These are phyloP conservation scores for Termitomyces sp. DNA, from an alignment of 768 basidiomycete genomes.

Conservation along the genomic window DNA sequence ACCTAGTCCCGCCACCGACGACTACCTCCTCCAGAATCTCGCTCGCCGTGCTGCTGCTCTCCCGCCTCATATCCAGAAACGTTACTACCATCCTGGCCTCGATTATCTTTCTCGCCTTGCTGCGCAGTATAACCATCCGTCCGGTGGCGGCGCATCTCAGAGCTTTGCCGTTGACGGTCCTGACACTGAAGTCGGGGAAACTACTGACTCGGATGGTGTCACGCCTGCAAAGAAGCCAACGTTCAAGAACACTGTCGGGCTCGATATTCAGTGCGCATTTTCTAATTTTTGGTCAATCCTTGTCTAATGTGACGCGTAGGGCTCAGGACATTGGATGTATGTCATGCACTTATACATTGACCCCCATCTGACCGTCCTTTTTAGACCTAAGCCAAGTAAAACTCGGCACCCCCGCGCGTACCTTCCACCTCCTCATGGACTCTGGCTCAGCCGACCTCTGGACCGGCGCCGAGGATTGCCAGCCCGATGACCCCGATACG, in stretches of 20 bases:
- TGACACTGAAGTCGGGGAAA: conserved; percentile 21
- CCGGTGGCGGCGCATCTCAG: not conserved
- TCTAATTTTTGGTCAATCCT: not conserved
- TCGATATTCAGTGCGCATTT: conserved; percentile 52
- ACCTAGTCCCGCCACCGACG: conserved; percentile 23
- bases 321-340: conserved; percentile 49
- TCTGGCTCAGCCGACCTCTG: conserved; percentile 63
- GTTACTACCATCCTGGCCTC: conserved; percentile 7
- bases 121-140: not conserved
- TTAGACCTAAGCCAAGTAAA: conserved; percentile 27
- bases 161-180: conserved; percentile 2
- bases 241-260: conserved; percentile 38
- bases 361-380: not conserved
- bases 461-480: conserved; percentile 47
- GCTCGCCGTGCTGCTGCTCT: conserved; percentile 36
- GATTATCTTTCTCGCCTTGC: conserved; percentile 4
- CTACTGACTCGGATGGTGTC: conserved; percentile 14
- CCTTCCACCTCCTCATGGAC: conserved; percentile 54
- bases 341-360: conserved; percentile 6
- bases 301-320: conserved; percentile 20
- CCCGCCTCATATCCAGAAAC: conserved; percentile 21
- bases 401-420: conserved; percentile 44
- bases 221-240: conserved; percentile 13
- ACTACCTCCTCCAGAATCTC: conserved; percentile 34
- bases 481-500: conserved; percentile 19